Conservation (phyloP, 441 rosid genomes). For the Eruca vesicaria region DNA sequence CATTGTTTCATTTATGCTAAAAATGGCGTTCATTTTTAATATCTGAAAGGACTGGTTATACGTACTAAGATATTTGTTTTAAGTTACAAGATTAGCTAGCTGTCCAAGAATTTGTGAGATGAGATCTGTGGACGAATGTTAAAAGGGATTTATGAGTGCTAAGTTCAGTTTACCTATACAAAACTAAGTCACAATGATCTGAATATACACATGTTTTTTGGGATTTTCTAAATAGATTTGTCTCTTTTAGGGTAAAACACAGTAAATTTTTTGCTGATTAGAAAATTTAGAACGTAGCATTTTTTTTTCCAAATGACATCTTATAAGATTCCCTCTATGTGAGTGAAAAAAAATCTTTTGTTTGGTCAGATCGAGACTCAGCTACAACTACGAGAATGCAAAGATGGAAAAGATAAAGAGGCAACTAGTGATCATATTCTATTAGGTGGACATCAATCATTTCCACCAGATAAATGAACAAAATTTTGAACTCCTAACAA, state of each 20-base stretch:
- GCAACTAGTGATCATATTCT: constrained; percentile 25
- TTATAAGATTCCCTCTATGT: not conserved
- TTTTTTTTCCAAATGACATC: not conserved
- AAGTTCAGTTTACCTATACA: no score
- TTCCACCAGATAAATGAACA: constrained; percentile 6
- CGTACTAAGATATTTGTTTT: no score
- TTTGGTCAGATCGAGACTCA: constrained; percentile 27
- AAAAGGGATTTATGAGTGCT: no score
- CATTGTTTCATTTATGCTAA: no score
- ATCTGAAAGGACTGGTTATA: no score
- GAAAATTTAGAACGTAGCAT: not conserved
- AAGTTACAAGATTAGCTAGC: no score
- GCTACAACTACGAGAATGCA: constrained; percentile 27
- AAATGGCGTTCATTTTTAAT: no score
- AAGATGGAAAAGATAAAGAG: constrained; percentile 18
- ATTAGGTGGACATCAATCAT: constrained; percentile 27
- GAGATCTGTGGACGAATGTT: no score
- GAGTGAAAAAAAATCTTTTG: constrained; percentile 18
- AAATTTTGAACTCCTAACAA: not conserved
- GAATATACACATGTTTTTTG: no score
- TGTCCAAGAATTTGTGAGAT: no score
- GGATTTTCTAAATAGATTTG: not conserved
- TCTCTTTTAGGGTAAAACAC: not conserved
- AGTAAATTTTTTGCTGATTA: not conserved
- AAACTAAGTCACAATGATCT: no score